Evolutionary conservation across 345 rosid species (phyloP).

Genomic region (Zanthoxylum bungeanum): DNA sequence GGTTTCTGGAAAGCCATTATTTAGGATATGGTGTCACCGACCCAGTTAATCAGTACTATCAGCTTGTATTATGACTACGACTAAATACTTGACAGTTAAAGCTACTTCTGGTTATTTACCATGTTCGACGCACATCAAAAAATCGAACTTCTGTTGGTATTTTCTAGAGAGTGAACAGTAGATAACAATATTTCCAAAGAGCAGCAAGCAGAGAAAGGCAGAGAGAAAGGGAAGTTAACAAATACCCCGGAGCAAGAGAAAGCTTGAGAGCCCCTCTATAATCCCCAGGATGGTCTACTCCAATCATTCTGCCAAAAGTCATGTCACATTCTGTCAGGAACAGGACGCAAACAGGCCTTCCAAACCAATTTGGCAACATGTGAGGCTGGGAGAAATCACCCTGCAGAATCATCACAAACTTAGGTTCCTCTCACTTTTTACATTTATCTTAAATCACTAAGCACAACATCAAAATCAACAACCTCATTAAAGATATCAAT

Average conservation of each 20-base stretch:
- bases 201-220: background rate
- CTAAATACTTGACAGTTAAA: background rate
- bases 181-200: background rate
- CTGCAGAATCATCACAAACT: conserved; percentile 30
- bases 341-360: conserved; percentile 66
- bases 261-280: conserved; percentile 82
- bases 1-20: no score
- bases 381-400: conserved; percentile 93
- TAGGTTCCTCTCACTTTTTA: conserved; percentile 3
- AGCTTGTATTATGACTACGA: background rate
- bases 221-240: background rate
- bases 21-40: background rate
- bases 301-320: conserved; percentile 70
- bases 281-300: conserved; percentile 64
- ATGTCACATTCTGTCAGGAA: conserved; percentile 79
- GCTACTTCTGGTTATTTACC: background rate
- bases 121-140: background rate
- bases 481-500: conserved; percentile 90
- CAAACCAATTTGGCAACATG: conserved; percentile 71
- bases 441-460: conserved; percentile 1
- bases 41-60: background rate
- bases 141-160: background rate
- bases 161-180: background rate
- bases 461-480: background rate
- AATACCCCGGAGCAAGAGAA: conserved; percentile 81